Base-by-base conservation (phyloP, 2,329 filamentous ascomycete genomes). In the Aspergillus fumigatiaffinis region DNA sequence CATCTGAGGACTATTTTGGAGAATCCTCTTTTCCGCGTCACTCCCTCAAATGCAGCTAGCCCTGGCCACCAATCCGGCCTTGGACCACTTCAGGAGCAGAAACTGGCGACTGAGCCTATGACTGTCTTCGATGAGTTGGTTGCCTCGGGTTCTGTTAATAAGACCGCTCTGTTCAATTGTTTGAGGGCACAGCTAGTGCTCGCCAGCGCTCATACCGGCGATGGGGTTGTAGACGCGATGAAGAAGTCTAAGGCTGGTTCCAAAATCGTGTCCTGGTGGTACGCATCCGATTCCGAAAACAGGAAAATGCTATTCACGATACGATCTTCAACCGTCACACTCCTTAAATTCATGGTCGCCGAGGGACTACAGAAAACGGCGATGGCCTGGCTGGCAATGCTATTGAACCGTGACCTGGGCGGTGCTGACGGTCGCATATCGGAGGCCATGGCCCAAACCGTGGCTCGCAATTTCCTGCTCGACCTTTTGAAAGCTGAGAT, bases 1-100 rank as follows among this genome's bases (percentile, higher is more conserved):
- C 75, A 77, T 63, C 53, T 77, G 56, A 69, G 68, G 47, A 66
- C 63, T 10, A 76, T 77, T 42, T 62, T 77, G 9, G 68, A 76
- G 29, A 76, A 77, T 56, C 75, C 75, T 12, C 70, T 77, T 23
- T 77, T 77, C 59, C 70, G 71, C 10, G 68, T 76, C n/a, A 59
- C 69, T 6, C 75, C 74, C 9, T 59, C 65, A 25, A 69, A 68
- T 48, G 44, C 58, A 25, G 25, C 52, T 8, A 46, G 49, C 29
- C 12, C 61, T 54, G 62, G 52, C 12, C 58, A 66, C 47, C 54
- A 61, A 42, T 50, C 58, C 25, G 52, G 54, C 14, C 28, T 57
- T 23, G 53, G 54, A 46, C 56, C 58, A 52, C 23, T 60, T 6
- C 58, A 65, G 42, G 50, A 63, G 29, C 54, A 67, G 35, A 62